Percentiles rank a stretch among this genome's conserved stretches.
Evolutionary conservation across 2,329 filamentous ascomycete species (phyloP).

Genomic region (Aquanectria penicillioides): DNA sequence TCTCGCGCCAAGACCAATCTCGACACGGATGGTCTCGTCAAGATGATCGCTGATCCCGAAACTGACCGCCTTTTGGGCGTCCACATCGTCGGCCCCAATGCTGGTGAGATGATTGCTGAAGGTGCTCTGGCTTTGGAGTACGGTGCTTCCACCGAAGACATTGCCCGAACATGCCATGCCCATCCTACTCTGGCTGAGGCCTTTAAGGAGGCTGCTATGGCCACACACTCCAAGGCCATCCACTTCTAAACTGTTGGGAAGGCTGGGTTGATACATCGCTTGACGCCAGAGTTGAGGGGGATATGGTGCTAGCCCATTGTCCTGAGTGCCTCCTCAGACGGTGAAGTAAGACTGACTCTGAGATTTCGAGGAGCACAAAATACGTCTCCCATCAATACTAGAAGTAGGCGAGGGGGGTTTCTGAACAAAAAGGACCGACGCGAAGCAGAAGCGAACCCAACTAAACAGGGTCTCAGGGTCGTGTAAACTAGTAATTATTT

Average conservation of each 20-base stretch:
- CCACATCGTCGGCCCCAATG: conserved; percentile 95
- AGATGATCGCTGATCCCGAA: conserved; percentile 96
- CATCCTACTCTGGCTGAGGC: conserved; percentile 96
- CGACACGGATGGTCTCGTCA: conserved; percentile 94
- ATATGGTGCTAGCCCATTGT: conserved; percentile 20
- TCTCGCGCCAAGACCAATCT: conserved; percentile 98
- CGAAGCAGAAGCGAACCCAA: conserved; percentile 37
- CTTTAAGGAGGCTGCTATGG: conserved; percentile 99
- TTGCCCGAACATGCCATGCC: conserved; percentile 93
- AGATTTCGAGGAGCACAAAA: conserved; percentile 32
- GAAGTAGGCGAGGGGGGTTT: too few relatives aligned
- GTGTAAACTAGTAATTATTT: conserved; percentile 46
- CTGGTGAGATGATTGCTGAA: conserved; percentile 99
- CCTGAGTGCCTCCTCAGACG: conserved; percentile 29
- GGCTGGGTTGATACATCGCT: conserved; percentile 24
- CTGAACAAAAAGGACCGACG: conserved; percentile 30
- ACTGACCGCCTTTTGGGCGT: conserved; percentile 95
- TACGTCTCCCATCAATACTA: too few relatives aligned
- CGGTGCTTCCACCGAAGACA: conserved; percentile 93
- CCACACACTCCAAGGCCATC: conserved; percentile 93
- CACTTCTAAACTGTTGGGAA: conserved; percentile 74
- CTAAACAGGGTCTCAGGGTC: conserved; percentile 38
- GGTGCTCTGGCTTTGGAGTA: conserved; percentile 96
- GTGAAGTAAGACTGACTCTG: conserved; percentile 27
- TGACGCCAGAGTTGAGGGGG: conserved; percentile 1